These are phyloP conservation scores for Tricholoma furcatifolium DNA, from an alignment of 768 basidiomycete species.

Conservation along the genomic window DNA sequence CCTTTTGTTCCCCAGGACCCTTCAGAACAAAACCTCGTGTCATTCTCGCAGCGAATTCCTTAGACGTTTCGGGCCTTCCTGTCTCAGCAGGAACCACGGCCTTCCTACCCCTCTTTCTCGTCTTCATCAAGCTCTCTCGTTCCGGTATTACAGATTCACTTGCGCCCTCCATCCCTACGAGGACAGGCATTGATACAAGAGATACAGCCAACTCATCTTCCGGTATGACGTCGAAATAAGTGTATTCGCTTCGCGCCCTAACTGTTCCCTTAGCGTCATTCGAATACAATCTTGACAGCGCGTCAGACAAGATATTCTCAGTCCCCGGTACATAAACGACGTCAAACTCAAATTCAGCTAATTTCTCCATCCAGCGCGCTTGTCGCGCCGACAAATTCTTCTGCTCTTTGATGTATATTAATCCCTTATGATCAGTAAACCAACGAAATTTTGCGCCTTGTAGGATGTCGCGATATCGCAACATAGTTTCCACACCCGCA, in stretches of 20 bases:
- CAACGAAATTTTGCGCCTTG: not conserved
- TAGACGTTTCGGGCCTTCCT: not conserved
- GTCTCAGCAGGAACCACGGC: not conserved
- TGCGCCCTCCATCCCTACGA: slow-evolving; percentile 6
- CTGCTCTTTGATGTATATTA: not conserved
- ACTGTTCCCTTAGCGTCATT: too few species aligned
- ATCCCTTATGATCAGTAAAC: not conserved
- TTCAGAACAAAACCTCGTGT: slow-evolving; percentile 12
- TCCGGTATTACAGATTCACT: not conserved
- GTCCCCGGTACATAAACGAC: not conserved
- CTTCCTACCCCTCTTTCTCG: not conserved
- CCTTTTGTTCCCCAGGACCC: slow-evolving; percentile 14
- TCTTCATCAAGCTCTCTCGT: not conserved
- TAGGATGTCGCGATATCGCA: not conserved
- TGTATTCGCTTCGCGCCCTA: too few species aligned
- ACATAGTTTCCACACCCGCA: not conserved
- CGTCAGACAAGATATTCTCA: too few species aligned
- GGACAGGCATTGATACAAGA: slow-evolving; percentile 4
- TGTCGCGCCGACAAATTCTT: not conserved
- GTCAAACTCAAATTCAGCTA: not conserved
- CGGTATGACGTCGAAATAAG: too few species aligned
- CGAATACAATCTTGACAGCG: not conserved
- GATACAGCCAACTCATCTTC: too few species aligned
- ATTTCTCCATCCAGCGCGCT: not conserved
- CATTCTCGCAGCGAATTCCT: slow-evolving; percentile 8